phyloP scores from a whole-genome alignment of 2,329 filamentous ascomycete genomes.

The Ceratocystis smalleyi region DNA sequence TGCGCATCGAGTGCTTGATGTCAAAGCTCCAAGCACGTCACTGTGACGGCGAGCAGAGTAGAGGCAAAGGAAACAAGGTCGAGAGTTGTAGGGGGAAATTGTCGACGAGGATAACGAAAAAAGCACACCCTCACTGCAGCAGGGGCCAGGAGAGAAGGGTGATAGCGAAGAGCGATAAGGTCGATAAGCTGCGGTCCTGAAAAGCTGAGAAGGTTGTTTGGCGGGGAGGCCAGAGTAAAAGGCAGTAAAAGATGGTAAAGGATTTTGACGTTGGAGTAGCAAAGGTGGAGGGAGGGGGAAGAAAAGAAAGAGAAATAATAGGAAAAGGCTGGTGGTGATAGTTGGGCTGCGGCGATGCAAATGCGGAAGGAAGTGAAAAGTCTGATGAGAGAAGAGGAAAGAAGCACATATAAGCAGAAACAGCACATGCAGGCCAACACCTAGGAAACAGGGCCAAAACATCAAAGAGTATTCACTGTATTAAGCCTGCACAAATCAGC shows the following conservation, averaged over 20 bases:
- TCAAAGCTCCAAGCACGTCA: slow-evolving; percentile 16
- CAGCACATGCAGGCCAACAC: background rate
- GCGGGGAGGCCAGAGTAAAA: background rate
- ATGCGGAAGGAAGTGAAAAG: background rate
- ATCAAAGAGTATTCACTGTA: background rate
- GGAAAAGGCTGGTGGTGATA: background rate
- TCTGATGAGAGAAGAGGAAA: background rate
- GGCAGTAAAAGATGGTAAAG: background rate
- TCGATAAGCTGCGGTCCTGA: background rate
- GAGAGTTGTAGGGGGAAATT: background rate
- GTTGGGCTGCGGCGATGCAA: background rate
- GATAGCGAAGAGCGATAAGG: background rate
- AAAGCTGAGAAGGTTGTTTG: background rate
- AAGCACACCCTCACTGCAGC: background rate
- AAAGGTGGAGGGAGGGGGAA: background rate
- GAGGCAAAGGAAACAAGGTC: slow-evolving; percentile 3
- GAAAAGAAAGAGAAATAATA: background rate
- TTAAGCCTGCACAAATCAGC: background rate
- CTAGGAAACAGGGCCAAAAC: background rate
- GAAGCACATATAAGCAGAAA: background rate
- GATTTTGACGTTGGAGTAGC: background rate
- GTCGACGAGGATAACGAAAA: background rate
- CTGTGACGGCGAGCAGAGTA: slow-evolving; percentile 6
- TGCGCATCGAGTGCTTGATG: slow-evolving; percentile 1
- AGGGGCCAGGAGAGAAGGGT: background rate